A percentile compares a stretch with the other conserved stretches of the same genome.
These are phyloP conservation scores for Boletus reticuloceps DNA, from an alignment of 768 basidiomycete genomes.

Conservation along the genomic window DNA sequence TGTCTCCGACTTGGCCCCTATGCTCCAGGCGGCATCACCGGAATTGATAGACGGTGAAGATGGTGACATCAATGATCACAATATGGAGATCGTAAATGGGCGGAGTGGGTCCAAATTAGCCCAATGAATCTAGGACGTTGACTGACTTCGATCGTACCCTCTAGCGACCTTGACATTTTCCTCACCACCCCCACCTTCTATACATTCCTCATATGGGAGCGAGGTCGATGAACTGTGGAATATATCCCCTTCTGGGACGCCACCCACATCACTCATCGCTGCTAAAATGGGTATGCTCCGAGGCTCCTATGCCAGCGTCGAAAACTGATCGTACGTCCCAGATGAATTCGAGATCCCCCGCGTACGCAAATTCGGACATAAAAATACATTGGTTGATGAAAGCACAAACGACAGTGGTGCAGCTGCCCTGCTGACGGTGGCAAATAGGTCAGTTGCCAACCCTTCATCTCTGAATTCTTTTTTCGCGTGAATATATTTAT, in stretches of 20 bases:
- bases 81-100: constrained; percentile 60
- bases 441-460: constrained; percentile 22
- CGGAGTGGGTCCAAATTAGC: constrained; percentile 49
- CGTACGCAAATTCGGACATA: constrained; percentile 42
- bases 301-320: neutral
- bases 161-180: constrained; percentile 39
- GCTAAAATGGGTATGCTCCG: constrained; percentile 47
- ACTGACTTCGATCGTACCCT: constrained; percentile 5
- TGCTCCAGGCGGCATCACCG: constrained; percentile 22
- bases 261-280: constrained; percentile 38
- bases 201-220: constrained; percentile 37
- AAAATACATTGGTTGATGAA: constrained; percentile 10
- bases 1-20: constrained; percentile 27
- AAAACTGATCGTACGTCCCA: constrained; percentile 21
- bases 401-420: neutral
- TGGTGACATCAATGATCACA: constrained; percentile 42
- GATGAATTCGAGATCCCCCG: constrained; percentile 57
- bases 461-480: constrained; percentile 15
- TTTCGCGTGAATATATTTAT: constrained; percentile 17
- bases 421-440: constrained; percentile 11
- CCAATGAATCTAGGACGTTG: neutral
- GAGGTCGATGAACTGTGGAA: constrained; percentile 53
- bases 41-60: constrained; percentile 39
- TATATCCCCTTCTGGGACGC: constrained; percentile 46
- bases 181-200: constrained; percentile 37